Percentiles rank a stretch among this genome's conserved stretches.
These are phyloP conservation scores for Debaryomyces subglobosus DNA, from an alignment of 1,139 yeast genomes.

Conservation along the genomic window DNA sequence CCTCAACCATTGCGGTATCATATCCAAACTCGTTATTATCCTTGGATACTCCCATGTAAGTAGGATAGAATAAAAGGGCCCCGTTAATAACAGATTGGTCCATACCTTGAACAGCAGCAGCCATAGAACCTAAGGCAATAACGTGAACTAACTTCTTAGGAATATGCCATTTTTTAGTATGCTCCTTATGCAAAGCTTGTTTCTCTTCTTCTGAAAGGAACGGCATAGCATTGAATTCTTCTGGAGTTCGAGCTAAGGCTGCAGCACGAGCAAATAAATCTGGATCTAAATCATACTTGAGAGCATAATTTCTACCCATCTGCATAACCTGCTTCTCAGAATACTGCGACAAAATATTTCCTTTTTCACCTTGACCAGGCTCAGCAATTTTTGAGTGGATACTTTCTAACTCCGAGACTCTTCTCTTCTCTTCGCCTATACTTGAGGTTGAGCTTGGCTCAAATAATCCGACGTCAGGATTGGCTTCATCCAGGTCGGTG, in stretches of 20 bases:
- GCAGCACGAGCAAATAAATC: slow-evolving; percentile 77
- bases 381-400: slow-evolving; percentile 25
- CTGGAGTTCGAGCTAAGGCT: slow-evolving; percentile 70
- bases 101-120: slow-evolving; percentile 93
- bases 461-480: slow-evolving; percentile 19
- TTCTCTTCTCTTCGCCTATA: slow-evolving; percentile 20
- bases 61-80: slow-evolving; percentile 73
- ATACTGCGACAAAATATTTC: slow-evolving; percentile 66
- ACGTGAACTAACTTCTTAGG: slow-evolving; percentile 64
- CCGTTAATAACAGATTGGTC: slow-evolving; percentile 89
- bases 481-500: neutral
- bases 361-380: slow-evolving; percentile 35
- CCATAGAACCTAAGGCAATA: slow-evolving; percentile 77
- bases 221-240: slow-evolving; percentile 58
- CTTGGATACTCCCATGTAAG: slow-evolving; percentile 52
- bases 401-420: slow-evolving; percentile 28
- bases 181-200: slow-evolving; percentile 52
- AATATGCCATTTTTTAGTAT: slow-evolving; percentile 67
- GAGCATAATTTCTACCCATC: slow-evolving; percentile 74
- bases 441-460: slow-evolving; percentile 27
- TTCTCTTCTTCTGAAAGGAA: slow-evolving; percentile 64
- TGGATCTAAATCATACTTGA: slow-evolving; percentile 59
- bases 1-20: slow-evolving; percentile 60
- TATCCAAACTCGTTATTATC: slow-evolving; percentile 32
- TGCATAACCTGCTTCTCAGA: slow-evolving; percentile 65